Evolutionary conservation across 345 rosid genomes (phyloP).

Genomic region (Clarkia xantiana): DNA sequence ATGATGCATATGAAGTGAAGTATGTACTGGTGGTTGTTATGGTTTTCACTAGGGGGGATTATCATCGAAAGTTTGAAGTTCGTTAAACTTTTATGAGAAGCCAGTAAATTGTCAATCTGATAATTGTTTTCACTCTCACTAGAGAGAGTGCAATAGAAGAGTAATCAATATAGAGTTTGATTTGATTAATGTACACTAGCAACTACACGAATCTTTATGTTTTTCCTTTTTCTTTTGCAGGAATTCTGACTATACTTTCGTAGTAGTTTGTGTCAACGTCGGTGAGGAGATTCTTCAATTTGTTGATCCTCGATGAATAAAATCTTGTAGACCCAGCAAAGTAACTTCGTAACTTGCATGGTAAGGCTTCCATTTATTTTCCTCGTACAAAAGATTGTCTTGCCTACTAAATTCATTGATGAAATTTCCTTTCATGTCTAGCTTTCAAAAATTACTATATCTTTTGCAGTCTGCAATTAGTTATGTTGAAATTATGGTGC

Average conservation of each 20-base stretch:
- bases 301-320: constrained; percentile 91
- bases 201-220: neutral
- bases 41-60: too few species aligned
- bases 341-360: constrained; percentile 84
- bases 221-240: constrained; percentile 23
- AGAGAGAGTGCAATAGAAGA: too few species aligned
- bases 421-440: neutral
- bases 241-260: constrained; percentile 97
- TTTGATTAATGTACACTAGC: too few species aligned
- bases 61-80: too few species aligned
- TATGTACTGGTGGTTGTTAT: constrained; percentile 14
- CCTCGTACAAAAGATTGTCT: neutral
- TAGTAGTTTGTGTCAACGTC: constrained; percentile 97
- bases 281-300: constrained; percentile 84
- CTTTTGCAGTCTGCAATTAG: constrained; percentile 89
- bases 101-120: too few species aligned
- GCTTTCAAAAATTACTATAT: neutral
- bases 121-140: too few species aligned
- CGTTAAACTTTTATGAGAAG: too few species aligned
- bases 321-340: constrained; percentile 69
- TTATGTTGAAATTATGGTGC: constrained; percentile 94
- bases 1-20: constrained; percentile 94
- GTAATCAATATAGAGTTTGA: too few species aligned
- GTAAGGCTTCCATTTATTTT: constrained; percentile 24
- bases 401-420: neutral